A percentile compares a stretch with the other conserved stretches of the same genome.
phyloP scores from a whole-genome alignment of 2,329 filamentous ascomycete species.

The Cercospora beticola region DNA sequence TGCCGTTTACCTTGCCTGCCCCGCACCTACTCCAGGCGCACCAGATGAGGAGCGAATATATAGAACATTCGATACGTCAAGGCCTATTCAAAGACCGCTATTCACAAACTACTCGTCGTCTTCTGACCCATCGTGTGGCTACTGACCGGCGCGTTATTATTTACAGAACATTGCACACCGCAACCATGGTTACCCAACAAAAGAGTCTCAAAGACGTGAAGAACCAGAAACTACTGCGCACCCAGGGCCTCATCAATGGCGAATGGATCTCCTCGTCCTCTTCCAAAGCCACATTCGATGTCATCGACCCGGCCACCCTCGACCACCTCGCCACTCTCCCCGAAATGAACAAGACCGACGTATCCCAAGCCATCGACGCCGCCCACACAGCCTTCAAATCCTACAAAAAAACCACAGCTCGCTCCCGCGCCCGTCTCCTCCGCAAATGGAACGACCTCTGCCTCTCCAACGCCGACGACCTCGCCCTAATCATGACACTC shows the following conservation, averaged over 20 bases:
- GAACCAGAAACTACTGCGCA: slow-evolving; percentile 26
- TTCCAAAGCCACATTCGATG: slow-evolving; percentile 29
- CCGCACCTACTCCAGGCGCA: not conserved
- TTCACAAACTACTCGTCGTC: not conserved
- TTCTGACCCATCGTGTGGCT: not conserved
- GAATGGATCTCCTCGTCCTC: slow-evolving; percentile 47
- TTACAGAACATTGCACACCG: not conserved
- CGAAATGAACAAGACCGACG: slow-evolving; percentile 28
- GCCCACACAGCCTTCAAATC: slow-evolving; percentile 27
- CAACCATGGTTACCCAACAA: slow-evolving; percentile 17
- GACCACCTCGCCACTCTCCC: slow-evolving; percentile 27
- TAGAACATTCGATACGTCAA: not conserved
- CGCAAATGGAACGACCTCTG: slow-evolving; percentile 35
- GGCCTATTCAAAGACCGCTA: not conserved
- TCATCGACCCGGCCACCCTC: slow-evolving; percentile 28
- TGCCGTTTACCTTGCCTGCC: not conserved
- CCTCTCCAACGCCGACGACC: slow-evolving; percentile 33
- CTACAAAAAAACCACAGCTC: slow-evolving; percentile 28
- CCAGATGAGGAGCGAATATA: not conserved
- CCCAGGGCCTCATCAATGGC: slow-evolving; percentile 29
- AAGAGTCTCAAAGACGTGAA: slow-evolving; percentile 22
- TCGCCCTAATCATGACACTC: slow-evolving; percentile 35
- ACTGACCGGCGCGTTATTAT: not conserved
- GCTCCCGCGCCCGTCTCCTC: slow-evolving; percentile 29
- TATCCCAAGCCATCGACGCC: slow-evolving; percentile 25